Evolutionary conservation across 345 rosid genomes (phyloP).

Genomic region (Gossypium turneri): DNA sequence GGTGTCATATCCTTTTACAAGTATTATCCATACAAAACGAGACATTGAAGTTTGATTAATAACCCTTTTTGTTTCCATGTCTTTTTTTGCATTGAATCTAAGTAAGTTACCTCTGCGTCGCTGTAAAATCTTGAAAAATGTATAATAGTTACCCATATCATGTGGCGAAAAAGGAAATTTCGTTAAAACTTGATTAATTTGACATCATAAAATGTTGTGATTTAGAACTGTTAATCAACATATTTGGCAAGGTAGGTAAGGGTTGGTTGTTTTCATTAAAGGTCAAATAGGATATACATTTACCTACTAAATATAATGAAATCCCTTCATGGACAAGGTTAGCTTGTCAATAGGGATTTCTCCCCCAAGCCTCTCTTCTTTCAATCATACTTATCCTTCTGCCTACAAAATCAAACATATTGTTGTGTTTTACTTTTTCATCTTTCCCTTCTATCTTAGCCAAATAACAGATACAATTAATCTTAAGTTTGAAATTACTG

Average conservation of each 20-base stretch:
- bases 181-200: not conserved
- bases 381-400: not conserved
- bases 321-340: conserved; percentile 18
- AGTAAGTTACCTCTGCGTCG: not conserved
- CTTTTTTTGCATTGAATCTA: not conserved
- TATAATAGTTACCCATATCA: not conserved
- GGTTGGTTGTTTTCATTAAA: conserved; percentile 31
- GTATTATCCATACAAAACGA: not conserved
- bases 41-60: not conserved
- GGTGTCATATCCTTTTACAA: not conserved
- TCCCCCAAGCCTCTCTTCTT: not conserved
- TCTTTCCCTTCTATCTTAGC: not conserved
- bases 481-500: not conserved
- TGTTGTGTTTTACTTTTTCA: not conserved
- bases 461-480: conserved; percentile 7
- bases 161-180: not conserved
- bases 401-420: not conserved
- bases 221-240: conserved; percentile 6
- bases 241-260: conserved; percentile 49
- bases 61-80: no score
- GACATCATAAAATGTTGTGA: not conserved
- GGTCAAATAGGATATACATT: conserved; percentile 26
- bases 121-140: not conserved
- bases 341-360: conserved; percentile 24
- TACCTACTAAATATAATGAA: conserved; percentile 28